Conservation (phyloP, 345 rosid genomes). For the Brassica napus region Da-Ae NC_063445.1:13733001-13733500, state of each 20-base stretch:
- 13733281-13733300: no score
- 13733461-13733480: not conserved
- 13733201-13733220: not conserved
- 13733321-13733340: not conserved
- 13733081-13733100: not conserved
- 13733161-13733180: not conserved
- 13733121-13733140: slow-evolving; percentile 14
- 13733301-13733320: not conserved
- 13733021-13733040: not conserved
- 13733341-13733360: not conserved
- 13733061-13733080: not conserved
- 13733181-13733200: not conserved
- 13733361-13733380: not conserved
- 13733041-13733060: slow-evolving; percentile 4
- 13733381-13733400: not conserved
- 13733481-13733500: not conserved
- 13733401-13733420: not conserved
- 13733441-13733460: not conserved
- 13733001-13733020: not conserved
- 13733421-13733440: not conserved
- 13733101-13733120: not conserved
- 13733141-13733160: not conserved
- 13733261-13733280: not conserved
- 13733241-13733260: not conserved
- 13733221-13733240: not conserved